A percentile compares a stretch with the other conserved stretches of the same genome.
phyloP scores from a whole-genome alignment of 129 eudicot species.

The Calendula officinalis region DNA sequence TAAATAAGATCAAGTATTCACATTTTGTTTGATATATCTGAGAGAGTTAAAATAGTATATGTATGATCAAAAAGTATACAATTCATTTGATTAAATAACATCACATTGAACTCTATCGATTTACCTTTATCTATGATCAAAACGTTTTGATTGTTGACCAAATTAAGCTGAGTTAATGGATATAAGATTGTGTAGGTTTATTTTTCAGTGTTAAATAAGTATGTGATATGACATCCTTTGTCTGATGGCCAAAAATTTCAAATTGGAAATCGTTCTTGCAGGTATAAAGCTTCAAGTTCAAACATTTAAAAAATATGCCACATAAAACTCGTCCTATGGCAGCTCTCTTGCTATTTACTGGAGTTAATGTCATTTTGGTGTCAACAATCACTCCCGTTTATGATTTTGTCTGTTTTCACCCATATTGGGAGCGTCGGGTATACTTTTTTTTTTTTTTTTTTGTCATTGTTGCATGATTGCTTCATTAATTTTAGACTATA shows the following conservation, averaged over 20 bases:
- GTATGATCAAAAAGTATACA: too few species aligned
- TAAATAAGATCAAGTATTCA: too few species aligned
- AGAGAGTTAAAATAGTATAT: too few species aligned
- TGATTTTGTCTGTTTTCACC: constrained; percentile 87
- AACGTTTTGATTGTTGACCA: not conserved
- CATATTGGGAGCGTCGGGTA: constrained; percentile 97
- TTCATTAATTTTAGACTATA: not conserved
- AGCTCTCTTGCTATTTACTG: constrained; percentile 78
- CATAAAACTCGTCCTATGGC: constrained; percentile 91
- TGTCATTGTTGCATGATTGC: not conserved
- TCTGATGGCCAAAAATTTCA: not conserved
- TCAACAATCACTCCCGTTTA: constrained; percentile 80
- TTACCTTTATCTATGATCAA: not conserved
- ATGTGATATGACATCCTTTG: not conserved
- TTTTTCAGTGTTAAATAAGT: not conserved
- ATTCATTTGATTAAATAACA: too few species aligned
- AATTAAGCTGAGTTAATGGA: not conserved
- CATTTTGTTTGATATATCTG: too few species aligned
- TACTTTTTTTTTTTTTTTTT: constrained; percentile 17
- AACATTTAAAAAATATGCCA: constrained; percentile 55
- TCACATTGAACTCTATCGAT: too few species aligned
- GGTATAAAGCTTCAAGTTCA: constrained; percentile 14
- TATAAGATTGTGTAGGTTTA: not conserved
- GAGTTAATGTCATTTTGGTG: constrained; percentile 74
- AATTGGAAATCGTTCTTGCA: not conserved